Conservation (phyloP, 1,139 yeast genomes). For the Saccharomyces pastorianus region DNA sequence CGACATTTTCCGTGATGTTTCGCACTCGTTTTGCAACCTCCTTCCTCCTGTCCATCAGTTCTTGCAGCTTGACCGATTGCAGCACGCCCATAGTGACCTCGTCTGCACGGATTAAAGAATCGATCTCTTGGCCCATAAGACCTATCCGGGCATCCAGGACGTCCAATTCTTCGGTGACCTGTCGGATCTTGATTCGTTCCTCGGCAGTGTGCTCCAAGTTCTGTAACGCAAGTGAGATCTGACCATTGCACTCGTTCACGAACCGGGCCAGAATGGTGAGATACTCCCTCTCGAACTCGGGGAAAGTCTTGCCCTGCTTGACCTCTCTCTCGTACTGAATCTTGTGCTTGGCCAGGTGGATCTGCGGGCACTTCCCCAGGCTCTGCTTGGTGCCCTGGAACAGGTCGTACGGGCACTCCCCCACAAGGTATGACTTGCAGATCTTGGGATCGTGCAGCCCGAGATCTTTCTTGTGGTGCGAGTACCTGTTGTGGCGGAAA, state of each 20-base stretch:
- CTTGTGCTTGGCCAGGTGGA: slow-evolving; percentile 71
- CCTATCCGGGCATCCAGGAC: slow-evolving; percentile 58
- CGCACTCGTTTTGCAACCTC: slow-evolving; percentile 48
- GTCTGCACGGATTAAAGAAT: slow-evolving; percentile 43
- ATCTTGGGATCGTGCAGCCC: slow-evolving; percentile 54
- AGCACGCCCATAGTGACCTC: slow-evolving; percentile 47
- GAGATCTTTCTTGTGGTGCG: slow-evolving; percentile 19
- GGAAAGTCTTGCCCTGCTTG: slow-evolving; percentile 50
- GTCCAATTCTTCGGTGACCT: slow-evolving; percentile 59
- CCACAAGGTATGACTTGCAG: slow-evolving; percentile 76
- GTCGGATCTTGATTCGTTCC: slow-evolving; percentile 57
- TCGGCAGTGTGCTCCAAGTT: slow-evolving; percentile 73
- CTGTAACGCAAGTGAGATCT: slow-evolving; percentile 56
- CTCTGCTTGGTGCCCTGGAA: slow-evolving; percentile 80
- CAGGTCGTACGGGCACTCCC: slow-evolving; percentile 82
- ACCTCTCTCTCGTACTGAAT: slow-evolving; percentile 57
- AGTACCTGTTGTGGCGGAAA: slow-evolving; percentile 21
- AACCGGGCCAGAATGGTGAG: slow-evolving; percentile 33
- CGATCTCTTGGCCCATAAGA: slow-evolving; percentile 62
- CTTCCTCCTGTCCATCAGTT: slow-evolving; percentile 40
- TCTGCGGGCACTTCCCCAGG: slow-evolving; percentile 69
- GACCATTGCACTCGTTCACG: slow-evolving; percentile 59
- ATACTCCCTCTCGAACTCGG: slow-evolving; percentile 67
- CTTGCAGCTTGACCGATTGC: slow-evolving; percentile 38
- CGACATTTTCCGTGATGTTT: slow-evolving; percentile 60